Evolutionary conservation across 306 rosid genomes (phyloP), one percentile per base, ranked within the genome.

Genomic region (Lathyrus aphaca): DNA sequence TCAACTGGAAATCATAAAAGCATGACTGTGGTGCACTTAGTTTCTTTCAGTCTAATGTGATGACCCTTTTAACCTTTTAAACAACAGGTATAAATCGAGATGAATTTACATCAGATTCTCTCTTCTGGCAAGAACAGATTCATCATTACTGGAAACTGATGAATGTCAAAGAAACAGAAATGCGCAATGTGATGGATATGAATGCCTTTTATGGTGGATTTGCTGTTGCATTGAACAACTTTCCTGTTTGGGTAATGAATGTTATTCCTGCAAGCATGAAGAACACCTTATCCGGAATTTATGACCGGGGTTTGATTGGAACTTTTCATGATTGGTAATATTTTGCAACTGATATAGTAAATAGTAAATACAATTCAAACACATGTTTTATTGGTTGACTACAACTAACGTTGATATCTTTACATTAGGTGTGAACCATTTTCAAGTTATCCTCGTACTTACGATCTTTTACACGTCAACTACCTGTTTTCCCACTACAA

Each of bases 161-260:
- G 86, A 85, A 88, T 67, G 62, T 77, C 57, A 80, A 70, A 39
- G 66, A 61, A 60, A 82, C 89, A 63, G 92, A 88, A 62, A 64
- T 94, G 44, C 95, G 95, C 75, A 94, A 94, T 43, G 86, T 94
- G 77, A 90, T 94, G 95, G 98, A 94, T 78, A 87, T 88, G 97
- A 87, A 86, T 87, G 95, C 97, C 74, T 60, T 82, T 37, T 82
- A 69, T 39, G 96, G 98, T 76, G 98, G 97, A 81, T 91, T 94
- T 79, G 73, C 92, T 21, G 88, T 74, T 39, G 95, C 97, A 13
- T 79, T 94, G 79, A 82, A 58, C 66, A 48, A 57, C 3, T 74
- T 79, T 19, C 89, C 96, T 27, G 86, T 81, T 67, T 94, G 92
- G 99, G 89, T 90, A 32, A 87, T 94, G 96, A 94, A 84, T 74